Base-by-base conservation (phyloP, 345 rosid species). In the Eucalyptus guilfoylei region DNA sequence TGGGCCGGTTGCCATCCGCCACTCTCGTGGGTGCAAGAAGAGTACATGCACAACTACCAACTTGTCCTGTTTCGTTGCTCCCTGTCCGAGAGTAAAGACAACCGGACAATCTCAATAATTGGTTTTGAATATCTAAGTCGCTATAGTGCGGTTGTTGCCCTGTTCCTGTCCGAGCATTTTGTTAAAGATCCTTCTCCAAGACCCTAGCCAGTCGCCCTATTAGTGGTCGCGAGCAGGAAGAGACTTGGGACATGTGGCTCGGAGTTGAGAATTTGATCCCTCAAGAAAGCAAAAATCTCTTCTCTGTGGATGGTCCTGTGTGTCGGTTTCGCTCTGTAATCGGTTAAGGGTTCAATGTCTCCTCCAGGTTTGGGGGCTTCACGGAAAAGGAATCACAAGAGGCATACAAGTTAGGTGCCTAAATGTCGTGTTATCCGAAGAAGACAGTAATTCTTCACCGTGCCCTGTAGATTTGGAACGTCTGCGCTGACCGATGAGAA, bases 401-500 rank as follows among this genome's bases (percentile, higher is more conserved):
- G 83, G 83, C 47, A 10, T 21, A 72, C 23, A 37, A 37, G 8
- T 34, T 3, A 72, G 44, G 45, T 72, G 83, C 28, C 83, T 37
- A 37, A 37, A 37, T 37, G 45, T 11, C 14, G 11, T 72, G 83
- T 0, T 37, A 37, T 72, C 26, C 23, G 45, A 72, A 37, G 83
- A 76, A 37, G 1, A 37, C 14, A 21, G 28, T 37, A 76, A 19
- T 17, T 37, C 80, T 37, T 37, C 28, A 72, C 45, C 45, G 26
- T 10, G 0, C 45, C 0, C 26, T 6, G 83, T 34, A 72, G 44
- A 34, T 34, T 72, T 72, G 26, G 44, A 69, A 34, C 44, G 5
- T 69, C 44, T 34, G 44, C 13, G 1, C 81, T 0, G 45, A 19
- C 28, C 0, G 45, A 72, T 8, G 28, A 37, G 45, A 72, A 72